Conservation (phyloP, 2,329 filamentous ascomycete species). For the Chaetomiaceae sp. region DNA sequence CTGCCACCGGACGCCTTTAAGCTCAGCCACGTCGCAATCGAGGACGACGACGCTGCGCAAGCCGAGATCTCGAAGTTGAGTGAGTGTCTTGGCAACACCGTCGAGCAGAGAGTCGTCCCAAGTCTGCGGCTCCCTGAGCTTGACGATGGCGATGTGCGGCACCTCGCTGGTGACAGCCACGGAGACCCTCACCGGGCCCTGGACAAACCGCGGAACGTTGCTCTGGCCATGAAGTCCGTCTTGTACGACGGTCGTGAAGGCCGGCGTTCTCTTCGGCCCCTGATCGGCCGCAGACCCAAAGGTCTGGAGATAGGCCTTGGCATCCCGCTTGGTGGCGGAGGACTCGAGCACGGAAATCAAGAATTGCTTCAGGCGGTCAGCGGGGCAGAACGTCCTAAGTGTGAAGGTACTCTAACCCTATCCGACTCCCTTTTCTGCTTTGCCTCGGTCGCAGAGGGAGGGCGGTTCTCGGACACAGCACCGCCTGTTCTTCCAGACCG, state of each 20-base stretch:
- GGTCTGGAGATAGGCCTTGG: constrained; percentile 83
- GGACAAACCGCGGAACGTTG: constrained; percentile 35
- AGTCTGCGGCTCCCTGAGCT: constrained; percentile 69
- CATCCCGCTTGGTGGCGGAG: constrained; percentile 87
- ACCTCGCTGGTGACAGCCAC: constrained; percentile 33
- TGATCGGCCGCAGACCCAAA: constrained; percentile 52
- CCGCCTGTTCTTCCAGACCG: constrained; percentile 6
- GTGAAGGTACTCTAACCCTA: constrained; percentile 40
- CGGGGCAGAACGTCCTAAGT: neutral
- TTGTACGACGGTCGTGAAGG: constrained; percentile 26
- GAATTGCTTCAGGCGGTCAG: constrained; percentile 55
- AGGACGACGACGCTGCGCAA: constrained; percentile 78
- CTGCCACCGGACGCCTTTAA: constrained; percentile 35
- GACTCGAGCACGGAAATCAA: constrained; percentile 82
- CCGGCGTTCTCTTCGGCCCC: constrained; percentile 32
- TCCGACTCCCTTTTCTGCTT: constrained; percentile 46
- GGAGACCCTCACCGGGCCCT: constrained; percentile 28
- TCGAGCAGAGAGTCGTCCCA: constrained; percentile 64
- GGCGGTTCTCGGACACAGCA: constrained; percentile 24
- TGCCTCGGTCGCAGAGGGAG: constrained; percentile 40
- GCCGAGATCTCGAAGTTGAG: constrained; percentile 77
- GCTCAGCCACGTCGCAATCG: constrained; percentile 55
- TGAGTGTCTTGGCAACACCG: constrained; percentile 77
- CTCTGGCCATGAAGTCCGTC: constrained; percentile 30
- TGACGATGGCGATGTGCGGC: constrained; percentile 79